A percentile compares a stretch with the other conserved stretches of the same genome.
phyloP scores from a whole-genome alignment of 2,329 filamentous ascomycete genomes.

The Fusarium chaquense region DNA sequence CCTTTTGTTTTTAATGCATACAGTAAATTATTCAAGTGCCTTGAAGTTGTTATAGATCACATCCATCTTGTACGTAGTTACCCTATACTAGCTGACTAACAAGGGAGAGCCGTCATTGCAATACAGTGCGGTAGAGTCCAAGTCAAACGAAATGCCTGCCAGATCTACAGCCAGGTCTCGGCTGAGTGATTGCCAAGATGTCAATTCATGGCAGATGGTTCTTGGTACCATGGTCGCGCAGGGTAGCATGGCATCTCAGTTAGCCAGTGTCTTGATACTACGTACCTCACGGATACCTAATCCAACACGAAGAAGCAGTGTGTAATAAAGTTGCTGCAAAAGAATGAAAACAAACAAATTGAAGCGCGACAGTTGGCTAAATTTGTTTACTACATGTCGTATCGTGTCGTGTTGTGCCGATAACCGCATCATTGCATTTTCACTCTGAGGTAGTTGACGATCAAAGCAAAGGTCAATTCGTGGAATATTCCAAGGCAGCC shows the following conservation, averaged over 20 bases:
- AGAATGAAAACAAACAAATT: neutral
- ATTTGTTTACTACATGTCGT: neutral
- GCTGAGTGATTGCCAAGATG: constrained; percentile 11
- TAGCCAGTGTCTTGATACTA: neutral
- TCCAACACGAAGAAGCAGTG: neutral
- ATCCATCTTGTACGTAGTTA: neutral
- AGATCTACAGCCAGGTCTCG: constrained; percentile 21
- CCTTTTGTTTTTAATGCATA: too few relatives aligned
- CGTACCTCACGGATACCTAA: neutral
- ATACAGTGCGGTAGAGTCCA: neutral
- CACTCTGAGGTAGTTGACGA: constrained; percentile 7
- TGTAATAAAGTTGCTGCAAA: neutral
- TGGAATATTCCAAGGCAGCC: neutral
- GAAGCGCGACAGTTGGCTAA: neutral
- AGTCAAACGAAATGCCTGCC: neutral
- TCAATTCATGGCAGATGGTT: constrained; percentile 10
- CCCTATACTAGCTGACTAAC: constrained; percentile 15
- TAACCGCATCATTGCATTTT: constrained; percentile 3
- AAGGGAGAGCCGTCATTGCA: neutral
- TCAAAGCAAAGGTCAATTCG: neutral
- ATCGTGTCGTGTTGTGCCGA: neutral
- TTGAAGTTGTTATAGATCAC: too few relatives aligned
- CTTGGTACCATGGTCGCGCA: neutral
- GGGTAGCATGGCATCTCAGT: neutral
- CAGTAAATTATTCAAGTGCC: too few relatives aligned